Evolutionary conservation across 2,329 filamentous ascomycete genomes (phyloP), one percentile per base, ranked within the genome.

Genomic region (Aspergillus sp.): DNA sequence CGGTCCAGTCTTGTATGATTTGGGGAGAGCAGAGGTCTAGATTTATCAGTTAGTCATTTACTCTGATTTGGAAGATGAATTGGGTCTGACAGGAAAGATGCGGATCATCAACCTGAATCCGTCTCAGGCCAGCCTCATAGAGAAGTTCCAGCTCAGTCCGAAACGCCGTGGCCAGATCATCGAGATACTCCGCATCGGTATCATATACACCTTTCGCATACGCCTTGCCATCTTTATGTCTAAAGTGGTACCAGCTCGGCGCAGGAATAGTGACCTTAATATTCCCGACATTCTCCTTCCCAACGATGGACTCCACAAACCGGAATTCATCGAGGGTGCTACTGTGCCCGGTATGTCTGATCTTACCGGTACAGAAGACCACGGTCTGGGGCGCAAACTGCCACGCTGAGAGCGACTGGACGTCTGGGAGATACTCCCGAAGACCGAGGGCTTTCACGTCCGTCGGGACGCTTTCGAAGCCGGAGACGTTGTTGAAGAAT

Each of bases 1-100:
- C 82, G 53, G 83, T 83, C 84, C 87, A 91, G 12, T 87, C 88
- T 48, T 83, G 76, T 33, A 89, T 81, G 83, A 90, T 90, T 70
- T 87, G 84, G 56, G 88, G 79, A n/a, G 85, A 88, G 75, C 88
- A 91, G 74, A 91, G 90, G 72, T 90, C 86, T 88, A 17, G 17
- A 55, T n/a, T 14, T 3, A 73, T 66, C 11, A 47, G 84, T 76
- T 73, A 88, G 21, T 1, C 21, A 21, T 21, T 21, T 21, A 21
- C 21, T 21, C 21, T 21, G 21, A 21, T 21, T 21, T 21, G 21
- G 21, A 21, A 21, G 21, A 21, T 21, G 21, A 21, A 21, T 21
- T 21, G 21, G 3, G 21, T 21, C 21, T 21, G 21, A 21, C 86
- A 89, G 9, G 85, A 85, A 71, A 89, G 81, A 55, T 85, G 84